Percentiles rank a stretch among this genome's conserved stretches.
phyloP scores from a whole-genome alignment of 495 filamentous ascomycete genomes.

The Penicillium cosmopolitanum region DNA sequence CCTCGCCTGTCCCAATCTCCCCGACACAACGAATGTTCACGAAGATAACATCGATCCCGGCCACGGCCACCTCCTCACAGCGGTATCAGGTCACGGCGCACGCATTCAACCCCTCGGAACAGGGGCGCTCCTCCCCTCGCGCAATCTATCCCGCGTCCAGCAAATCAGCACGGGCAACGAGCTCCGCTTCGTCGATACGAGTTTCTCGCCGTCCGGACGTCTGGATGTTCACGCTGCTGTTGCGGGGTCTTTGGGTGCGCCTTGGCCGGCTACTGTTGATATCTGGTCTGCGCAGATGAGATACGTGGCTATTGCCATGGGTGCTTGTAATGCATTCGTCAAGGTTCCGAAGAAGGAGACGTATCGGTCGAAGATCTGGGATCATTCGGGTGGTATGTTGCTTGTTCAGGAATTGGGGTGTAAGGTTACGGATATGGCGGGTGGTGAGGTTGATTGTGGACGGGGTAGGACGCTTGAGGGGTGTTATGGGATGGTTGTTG shows the following conservation, averaged over 20 bases:
- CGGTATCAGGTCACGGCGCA: constrained; percentile 59
- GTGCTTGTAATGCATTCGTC: constrained; percentile 61
- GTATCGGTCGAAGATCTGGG: constrained; percentile 68
- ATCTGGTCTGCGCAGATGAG: constrained; percentile 67
- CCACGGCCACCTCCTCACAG: constrained; percentile 58
- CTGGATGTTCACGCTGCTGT: constrained; percentile 50
- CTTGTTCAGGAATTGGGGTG: constrained; percentile 68
- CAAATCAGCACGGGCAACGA: constrained; percentile 37
- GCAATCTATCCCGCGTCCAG: constrained; percentile 33
- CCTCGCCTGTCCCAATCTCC: constrained; percentile 61
- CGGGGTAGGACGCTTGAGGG: constrained; percentile 42
- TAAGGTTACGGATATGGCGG: constrained; percentile 63
- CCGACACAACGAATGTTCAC: constrained; percentile 38
- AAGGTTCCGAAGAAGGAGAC: constrained; percentile 60
- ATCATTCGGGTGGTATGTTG: constrained; percentile 71
- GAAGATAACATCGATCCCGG: constrained; percentile 56
- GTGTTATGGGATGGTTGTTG: constrained; percentile 51
- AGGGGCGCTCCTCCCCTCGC: constrained; percentile 30
- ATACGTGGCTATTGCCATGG: constrained; percentile 64
- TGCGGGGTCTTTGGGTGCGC: constrained; percentile 48
- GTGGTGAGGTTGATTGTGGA: constrained; percentile 45
- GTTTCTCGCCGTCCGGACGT: constrained; percentile 43
- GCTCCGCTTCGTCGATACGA: constrained; percentile 54
- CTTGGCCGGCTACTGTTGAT: constrained; percentile 55
- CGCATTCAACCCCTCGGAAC: constrained; percentile 52